A percentile compares a stretch with the other conserved stretches of the same genome.
phyloP scores from a whole-genome alignment of 495 filamentous ascomycete genomes.

The Aspergillus cristatus region DNA sequence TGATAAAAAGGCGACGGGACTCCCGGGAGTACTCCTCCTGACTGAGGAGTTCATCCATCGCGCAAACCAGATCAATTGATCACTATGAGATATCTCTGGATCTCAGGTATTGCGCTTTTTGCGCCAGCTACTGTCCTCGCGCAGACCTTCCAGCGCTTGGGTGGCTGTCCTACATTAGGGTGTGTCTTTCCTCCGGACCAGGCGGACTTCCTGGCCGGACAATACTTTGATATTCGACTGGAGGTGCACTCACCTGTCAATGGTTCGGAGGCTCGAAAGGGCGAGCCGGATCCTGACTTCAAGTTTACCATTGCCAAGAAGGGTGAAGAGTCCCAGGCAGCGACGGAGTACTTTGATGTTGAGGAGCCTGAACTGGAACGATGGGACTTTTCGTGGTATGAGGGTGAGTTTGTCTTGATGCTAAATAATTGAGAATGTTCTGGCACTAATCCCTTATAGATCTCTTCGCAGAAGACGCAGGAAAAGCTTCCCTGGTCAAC shows the following conservation, averaged over 20 bases:
- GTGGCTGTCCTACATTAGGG: slow-evolving; percentile 61
- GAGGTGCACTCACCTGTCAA: slow-evolving; percentile 71
- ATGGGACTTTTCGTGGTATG: slow-evolving; percentile 65
- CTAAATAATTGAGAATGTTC: too few relatives aligned
- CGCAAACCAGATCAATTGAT: too few relatives aligned
- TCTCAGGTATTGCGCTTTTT: slow-evolving; percentile 14
- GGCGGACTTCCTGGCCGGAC: slow-evolving; percentile 62
- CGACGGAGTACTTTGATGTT: slow-evolving; percentile 50
- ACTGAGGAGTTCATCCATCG: too few relatives aligned
- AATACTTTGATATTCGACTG: slow-evolving; percentile 66
- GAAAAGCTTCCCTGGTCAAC: slow-evolving; percentile 55
- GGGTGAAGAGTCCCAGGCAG: slow-evolving; percentile 33
- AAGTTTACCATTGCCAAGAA: slow-evolving; percentile 58
- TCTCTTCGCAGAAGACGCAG: slow-evolving; percentile 57
- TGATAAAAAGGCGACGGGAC: too few relatives aligned
- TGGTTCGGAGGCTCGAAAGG: slow-evolving; percentile 57
- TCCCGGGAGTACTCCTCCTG: too few relatives aligned
- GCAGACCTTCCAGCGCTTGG: slow-evolving; percentile 63
- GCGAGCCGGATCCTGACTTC: slow-evolving; percentile 57
- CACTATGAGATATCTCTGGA: slow-evolving; percentile 17
- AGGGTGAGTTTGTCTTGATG: slow-evolving; percentile 33
- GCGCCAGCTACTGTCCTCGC: slow-evolving; percentile 24
- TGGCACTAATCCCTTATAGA: slow-evolving; percentile 30
- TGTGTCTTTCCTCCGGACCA: slow-evolving; percentile 70
- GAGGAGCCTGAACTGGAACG: slow-evolving; percentile 53